Evolutionary conservation across 1,284 basidiomycete genomes (phyloP), one percentile per base, ranked within the genome.

Genomic region (Lentinula novae-zelandiae): DNA sequence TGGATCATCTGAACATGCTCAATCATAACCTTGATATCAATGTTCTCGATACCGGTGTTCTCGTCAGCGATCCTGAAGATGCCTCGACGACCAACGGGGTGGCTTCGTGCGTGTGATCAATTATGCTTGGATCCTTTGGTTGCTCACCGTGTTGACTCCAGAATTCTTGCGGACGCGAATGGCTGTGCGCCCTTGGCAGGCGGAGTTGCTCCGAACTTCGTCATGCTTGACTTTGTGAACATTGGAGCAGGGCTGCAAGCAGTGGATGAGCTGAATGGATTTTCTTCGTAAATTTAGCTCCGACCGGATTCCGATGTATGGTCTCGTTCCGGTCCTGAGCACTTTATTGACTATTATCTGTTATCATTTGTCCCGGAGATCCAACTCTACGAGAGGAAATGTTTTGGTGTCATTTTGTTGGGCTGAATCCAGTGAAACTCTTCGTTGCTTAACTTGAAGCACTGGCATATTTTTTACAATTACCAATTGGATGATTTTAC

Each of bases 1-100:
- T 68, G 22, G 80, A 84, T 62, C 83, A 85, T 66, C 78, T 80
- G 67, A 81, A 82, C 66, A 73, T 84, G 74, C 81, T 85, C 68
- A 86, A 85, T 70, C 83, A 86, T 66, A 81, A 78, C 22, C 70
- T 84, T 17, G 81, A 85, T 71, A 60, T 75, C 60, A 68, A 60
- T 61, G 63, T 65, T 7, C 13, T 77, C 5, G 44, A 10, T 22
- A 46, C 44, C 55, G 77, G 78, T 12, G 70, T 81, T 52, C 71
- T 80, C 39, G 67, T 80, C 60, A 72, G 70, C 58, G 78, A 82
- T 66, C 75, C 70, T 1, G 38, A 61, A 0, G 71, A 76, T 50
- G 79, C 79, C 1, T 42, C 66, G 0, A 78, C 69, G 4, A 82
- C 80, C 2, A 82, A 82, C 62, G 65, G 76, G 36, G 69, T 79